phyloP scores from a whole-genome alignment of 2,329 filamentous ascomycete genomes.

The Ceratocystis harringtonii region DNA sequence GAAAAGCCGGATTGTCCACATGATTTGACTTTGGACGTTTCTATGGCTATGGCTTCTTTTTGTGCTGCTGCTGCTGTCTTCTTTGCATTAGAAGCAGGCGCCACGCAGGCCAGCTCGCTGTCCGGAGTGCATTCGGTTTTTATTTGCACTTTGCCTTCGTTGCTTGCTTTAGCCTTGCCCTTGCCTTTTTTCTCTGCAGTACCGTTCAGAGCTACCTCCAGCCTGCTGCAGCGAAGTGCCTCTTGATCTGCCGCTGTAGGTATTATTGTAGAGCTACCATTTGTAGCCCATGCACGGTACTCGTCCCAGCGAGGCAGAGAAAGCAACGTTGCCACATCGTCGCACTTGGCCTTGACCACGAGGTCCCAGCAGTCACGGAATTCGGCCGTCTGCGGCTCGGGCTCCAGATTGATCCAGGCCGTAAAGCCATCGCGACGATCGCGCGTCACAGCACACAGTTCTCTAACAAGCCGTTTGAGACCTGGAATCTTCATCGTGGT shows the following conservation, averaged over 20 bases:
- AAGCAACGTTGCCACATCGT: constrained; percentile 66
- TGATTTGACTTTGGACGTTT: background rate
- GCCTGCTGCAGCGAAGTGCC: constrained; percentile 26
- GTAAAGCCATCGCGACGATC: constrained; percentile 70
- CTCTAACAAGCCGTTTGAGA: constrained; percentile 73
- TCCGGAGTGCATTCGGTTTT: constrained; percentile 29
- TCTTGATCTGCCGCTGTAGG: constrained; percentile 32
- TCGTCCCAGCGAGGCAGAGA: constrained; percentile 45
- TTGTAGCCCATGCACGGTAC: constrained; percentile 20
- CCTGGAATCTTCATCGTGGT: constrained; percentile 93
- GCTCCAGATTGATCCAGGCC: constrained; percentile 86
- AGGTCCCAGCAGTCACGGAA: constrained; percentile 90
- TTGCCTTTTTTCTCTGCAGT: constrained; percentile 18
- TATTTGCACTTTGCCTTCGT: constrained; percentile 28
- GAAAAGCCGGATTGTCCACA: background rate
- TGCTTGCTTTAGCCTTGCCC: constrained; percentile 19
- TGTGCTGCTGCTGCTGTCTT: too few relatives aligned
- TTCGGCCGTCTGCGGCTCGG: constrained; percentile 66
- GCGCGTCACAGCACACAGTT: constrained; percentile 78
- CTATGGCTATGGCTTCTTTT: background rate
- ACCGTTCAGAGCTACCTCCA: constrained; percentile 21
- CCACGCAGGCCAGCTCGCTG: constrained; percentile 44
- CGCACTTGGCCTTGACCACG: constrained; percentile 72
- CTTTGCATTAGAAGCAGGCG: constrained; percentile 25
- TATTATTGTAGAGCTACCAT: constrained; percentile 31